Conservation (phyloP, 2,329 filamentous ascomycete genomes). For the Cercospora citrullina region DNA sequence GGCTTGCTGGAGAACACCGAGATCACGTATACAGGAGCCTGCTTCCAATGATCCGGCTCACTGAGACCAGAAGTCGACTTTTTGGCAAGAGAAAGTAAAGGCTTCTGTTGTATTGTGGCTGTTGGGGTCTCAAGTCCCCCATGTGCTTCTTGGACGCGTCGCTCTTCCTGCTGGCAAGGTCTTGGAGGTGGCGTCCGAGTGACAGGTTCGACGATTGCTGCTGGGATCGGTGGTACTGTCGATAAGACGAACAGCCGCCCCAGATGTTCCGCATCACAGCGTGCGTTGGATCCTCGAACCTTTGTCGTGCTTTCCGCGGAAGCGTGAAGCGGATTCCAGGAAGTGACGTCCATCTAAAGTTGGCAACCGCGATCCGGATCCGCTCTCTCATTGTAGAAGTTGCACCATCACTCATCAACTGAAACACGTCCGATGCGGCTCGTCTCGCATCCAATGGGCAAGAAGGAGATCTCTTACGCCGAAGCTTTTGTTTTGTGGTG, state of each 20-base stretch:
- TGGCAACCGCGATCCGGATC: background rate
- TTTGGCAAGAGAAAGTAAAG: background rate
- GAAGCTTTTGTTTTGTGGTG: background rate
- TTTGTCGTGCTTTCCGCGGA: background rate
- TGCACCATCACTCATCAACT: background rate
- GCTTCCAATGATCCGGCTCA: conserved; percentile 5
- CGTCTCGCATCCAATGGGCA: background rate
- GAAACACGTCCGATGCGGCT: background rate
- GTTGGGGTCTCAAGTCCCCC: background rate
- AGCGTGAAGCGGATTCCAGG: background rate
- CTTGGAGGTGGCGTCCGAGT: background rate
- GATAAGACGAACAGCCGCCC: background rate
- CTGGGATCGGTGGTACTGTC: background rate
- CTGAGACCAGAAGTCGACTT: background rate
- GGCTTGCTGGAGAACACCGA: conserved; percentile 15
- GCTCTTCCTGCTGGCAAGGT: background rate
- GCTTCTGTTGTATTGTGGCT: background rate
- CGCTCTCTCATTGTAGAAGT: background rate
- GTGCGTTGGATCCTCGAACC: background rate
- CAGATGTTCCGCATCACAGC: background rate
- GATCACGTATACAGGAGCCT: conserved; percentile 7
- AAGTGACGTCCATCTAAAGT: background rate
- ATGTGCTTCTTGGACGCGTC: background rate
- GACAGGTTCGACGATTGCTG: background rate
- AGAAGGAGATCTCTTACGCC: background rate